Evolutionary conservation across 768 basidiomycete species (phyloP), one percentile per base, ranked within the genome.

Genomic region (Trametes maxima): DNA sequence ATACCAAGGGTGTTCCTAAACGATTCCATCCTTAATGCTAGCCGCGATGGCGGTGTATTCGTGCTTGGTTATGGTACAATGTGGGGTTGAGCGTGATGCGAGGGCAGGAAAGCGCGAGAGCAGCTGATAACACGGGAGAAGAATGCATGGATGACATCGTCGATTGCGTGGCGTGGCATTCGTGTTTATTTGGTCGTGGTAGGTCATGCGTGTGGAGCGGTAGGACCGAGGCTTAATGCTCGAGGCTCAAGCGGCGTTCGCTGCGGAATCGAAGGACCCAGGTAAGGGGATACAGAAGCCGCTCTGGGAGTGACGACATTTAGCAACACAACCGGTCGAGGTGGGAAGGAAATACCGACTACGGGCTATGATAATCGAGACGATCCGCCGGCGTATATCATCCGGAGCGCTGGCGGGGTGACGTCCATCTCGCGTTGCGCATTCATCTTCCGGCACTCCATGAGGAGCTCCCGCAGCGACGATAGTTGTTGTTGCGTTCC

Each of bases 401-500:
- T 64, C 44, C 49, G 57, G 24, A 64, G 46, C 39, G 56, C 57
- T 14, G 62, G 54, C 8, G 62, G 54, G 13, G 57, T 51, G 33
- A 59, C 57, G 43, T 64, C 62, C 48, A 51, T 42, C 46, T 64
- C 62, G 21, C 62, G 57, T 36, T 59, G 53, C 19, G 62, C 58
- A 16, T 65, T 64, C 72, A 79, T 86, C 60, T 75, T 77, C 43
- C 79, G 75, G 50, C 86, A 86, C 69, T 87, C 85, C 51, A 79
- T 79, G 59, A 88, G 65, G 44, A 90, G 66, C 58, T 81, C 77
- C 48, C 85, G 80, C 58, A 89, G 65, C 67, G 85, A 82, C 35
- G 69, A 69, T 25, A 84, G 48, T 22, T 54, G 56, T 14, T 48
- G 66, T 70, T 24, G 69, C 73, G 19, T 69, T 70, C 42, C 71